Conservation (phyloP, 345 rosid genomes). For the Aethionema arabicum region DNA sequence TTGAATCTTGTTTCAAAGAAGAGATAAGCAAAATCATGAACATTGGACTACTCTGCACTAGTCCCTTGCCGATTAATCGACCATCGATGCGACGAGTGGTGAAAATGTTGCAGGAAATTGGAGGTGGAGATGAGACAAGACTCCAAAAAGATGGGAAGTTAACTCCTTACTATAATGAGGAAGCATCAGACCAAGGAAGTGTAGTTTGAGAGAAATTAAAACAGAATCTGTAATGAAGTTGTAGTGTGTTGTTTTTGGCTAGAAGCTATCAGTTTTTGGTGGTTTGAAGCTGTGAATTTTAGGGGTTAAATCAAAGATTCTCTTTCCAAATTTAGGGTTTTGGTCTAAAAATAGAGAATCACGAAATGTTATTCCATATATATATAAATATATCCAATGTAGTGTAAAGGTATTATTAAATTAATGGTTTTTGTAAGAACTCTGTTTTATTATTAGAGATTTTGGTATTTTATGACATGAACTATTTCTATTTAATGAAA, state of each 20-base stretch:
- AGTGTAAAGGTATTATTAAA: slow-evolving; percentile 29
- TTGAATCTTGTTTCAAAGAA: slow-evolving; percentile 79
- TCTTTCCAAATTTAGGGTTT: slow-evolving; percentile 17
- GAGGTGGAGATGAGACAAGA: slow-evolving; percentile 41
- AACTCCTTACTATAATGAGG: slow-evolving; percentile 86
- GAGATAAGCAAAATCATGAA: slow-evolving; percentile 84
- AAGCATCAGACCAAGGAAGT: slow-evolving; percentile 78
- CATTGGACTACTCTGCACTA: slow-evolving; percentile 83
- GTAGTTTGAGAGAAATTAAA: slow-evolving; percentile 48
- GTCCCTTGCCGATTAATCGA: slow-evolving; percentile 86
- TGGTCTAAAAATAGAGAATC: slow-evolving; percentile 26
- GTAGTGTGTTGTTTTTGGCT: slow-evolving; percentile 6
- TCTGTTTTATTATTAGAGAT: background rate
- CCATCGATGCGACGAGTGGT: slow-evolving; percentile 97
- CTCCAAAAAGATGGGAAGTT: slow-evolving; percentile 66
- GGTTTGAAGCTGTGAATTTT: slow-evolving; percentile 29
- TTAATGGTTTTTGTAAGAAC: slow-evolving; percentile 15
- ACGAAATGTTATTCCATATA: slow-evolving; percentile 1
- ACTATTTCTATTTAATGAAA: too few species aligned
- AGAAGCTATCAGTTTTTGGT: slow-evolving; percentile 30
- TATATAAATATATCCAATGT: slow-evolving; percentile 1
- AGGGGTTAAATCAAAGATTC: slow-evolving; percentile 31
- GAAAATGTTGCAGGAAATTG: slow-evolving; percentile 78
- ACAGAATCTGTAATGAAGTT: background rate
- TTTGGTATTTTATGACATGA: too few species aligned